phyloP scores from a whole-genome alignment of 2,329 filamentous ascomycete genomes.

The Teratosphaeria gauchensis region DNA sequence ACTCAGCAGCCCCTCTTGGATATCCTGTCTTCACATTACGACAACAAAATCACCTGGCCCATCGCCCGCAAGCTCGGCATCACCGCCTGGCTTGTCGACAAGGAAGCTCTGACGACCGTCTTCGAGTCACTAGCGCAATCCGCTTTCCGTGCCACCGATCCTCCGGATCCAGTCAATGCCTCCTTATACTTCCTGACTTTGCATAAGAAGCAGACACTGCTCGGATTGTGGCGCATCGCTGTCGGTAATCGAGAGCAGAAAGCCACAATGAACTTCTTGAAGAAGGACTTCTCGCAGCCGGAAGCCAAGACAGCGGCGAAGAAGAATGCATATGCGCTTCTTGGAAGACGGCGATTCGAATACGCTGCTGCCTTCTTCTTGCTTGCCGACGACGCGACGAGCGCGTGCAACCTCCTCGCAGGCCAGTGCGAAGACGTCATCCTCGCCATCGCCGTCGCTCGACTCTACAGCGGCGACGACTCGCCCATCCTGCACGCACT shows the following conservation, averaged over 20 bases:
- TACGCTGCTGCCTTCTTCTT: slow-evolving; percentile 96
- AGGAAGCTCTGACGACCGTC: slow-evolving; percentile 64
- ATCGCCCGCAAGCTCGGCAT: slow-evolving; percentile 78
- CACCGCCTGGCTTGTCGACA: slow-evolving; percentile 88
- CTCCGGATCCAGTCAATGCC: slow-evolving; percentile 85
- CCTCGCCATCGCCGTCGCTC: slow-evolving; percentile 75
- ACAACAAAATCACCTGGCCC: slow-evolving; percentile 72
- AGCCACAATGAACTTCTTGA: slow-evolving; percentile 67
- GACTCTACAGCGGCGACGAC: slow-evolving; percentile 80
- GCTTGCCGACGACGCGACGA: slow-evolving; percentile 71
- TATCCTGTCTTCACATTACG: slow-evolving; percentile 62
- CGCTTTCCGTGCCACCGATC: slow-evolving; percentile 80
- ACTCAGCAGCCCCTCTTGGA: slow-evolving; percentile 86
- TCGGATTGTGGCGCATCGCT: slow-evolving; percentile 92
- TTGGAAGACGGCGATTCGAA: slow-evolving; percentile 83
- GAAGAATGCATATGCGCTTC: slow-evolving; percentile 92
- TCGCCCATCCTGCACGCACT: slow-evolving; percentile 64
- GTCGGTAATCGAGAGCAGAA: slow-evolving; percentile 77
- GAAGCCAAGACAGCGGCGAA: slow-evolving; percentile 82
- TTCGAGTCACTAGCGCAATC: slow-evolving; percentile 88
- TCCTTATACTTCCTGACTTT: slow-evolving; percentile 86
- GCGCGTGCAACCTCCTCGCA: slow-evolving; percentile 77
- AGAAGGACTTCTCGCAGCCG: slow-evolving; percentile 85
- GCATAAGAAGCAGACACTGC: slow-evolving; percentile 74
- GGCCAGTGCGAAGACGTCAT: slow-evolving; percentile 84